A percentile compares a stretch with the other conserved stretches of the same genome.
These are phyloP conservation scores for Suhomyces sp. DNA, from an alignment of 805 yeast genomes.

Conservation along the genomic window DNA sequence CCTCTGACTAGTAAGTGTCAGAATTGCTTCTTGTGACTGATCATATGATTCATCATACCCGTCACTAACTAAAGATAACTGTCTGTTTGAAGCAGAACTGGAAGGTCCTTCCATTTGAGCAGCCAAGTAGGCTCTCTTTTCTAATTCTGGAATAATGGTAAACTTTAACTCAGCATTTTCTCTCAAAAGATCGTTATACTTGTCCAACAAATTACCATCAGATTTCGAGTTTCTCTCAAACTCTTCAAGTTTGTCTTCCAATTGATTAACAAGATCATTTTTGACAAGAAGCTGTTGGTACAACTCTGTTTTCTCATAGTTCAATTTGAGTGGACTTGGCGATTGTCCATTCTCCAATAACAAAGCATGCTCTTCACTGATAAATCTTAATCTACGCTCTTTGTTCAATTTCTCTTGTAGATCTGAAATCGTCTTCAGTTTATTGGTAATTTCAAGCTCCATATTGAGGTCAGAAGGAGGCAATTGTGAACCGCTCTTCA, in stretches of 20 bases:
- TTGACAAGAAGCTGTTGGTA: conserved; percentile 46
- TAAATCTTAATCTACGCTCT: conserved; percentile 63
- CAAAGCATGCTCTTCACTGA: conserved; percentile 70
- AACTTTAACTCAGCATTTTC: conserved; percentile 45
- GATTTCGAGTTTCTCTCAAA: conserved; percentile 20
- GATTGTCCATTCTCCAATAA: conserved; percentile 51
- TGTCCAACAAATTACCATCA: conserved; percentile 35
- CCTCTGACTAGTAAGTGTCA: conserved; percentile 27
- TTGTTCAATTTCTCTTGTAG: conserved; percentile 58
- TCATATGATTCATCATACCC: conserved; percentile 11
- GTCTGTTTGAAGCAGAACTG: conserved; percentile 4
- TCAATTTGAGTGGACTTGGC: conserved; percentile 56
- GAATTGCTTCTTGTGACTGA: conserved; percentile 11
- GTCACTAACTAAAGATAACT: conserved; percentile 7
- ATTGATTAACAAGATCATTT: conserved; percentile 48
- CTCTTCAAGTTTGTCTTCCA: conserved; percentile 46
- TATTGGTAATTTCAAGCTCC: conserved; percentile 32
- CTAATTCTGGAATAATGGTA: conserved; percentile 46
- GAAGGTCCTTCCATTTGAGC: conserved; percentile 2
- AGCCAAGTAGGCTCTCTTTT: conserved; percentile 29
- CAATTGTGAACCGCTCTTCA: conserved; percentile 18
- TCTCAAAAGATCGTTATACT: conserved; percentile 37
- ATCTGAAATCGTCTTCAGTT: conserved; percentile 40
- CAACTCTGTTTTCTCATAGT: conserved; percentile 55
- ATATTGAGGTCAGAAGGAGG: no score